Conservation (phyloP, 495 filamentous ascomycete species). For the Podospora pseudocomata region DNA sequence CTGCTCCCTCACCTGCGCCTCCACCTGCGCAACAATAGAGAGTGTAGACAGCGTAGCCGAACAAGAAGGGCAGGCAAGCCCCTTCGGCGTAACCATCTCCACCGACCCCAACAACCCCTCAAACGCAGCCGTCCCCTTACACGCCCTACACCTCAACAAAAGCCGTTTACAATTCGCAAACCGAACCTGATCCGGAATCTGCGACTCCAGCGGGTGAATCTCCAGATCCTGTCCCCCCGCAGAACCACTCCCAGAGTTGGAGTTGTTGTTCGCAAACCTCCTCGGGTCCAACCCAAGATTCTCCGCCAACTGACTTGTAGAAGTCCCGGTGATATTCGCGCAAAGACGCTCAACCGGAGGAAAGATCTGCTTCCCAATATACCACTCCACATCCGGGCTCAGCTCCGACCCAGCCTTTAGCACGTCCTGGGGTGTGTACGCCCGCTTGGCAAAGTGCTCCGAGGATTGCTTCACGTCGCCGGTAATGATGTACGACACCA, state of each 20-base stretch:
- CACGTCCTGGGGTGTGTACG: constrained; percentile 82
- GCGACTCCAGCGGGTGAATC: constrained; percentile 86
- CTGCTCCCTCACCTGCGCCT: constrained; percentile 72
- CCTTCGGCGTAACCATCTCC: constrained; percentile 62
- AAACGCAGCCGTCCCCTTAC: constrained; percentile 67
- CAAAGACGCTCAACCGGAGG: constrained; percentile 97
- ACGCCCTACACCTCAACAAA: constrained; percentile 72
- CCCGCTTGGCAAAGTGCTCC: constrained; percentile 77
- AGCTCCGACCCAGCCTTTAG: constrained; percentile 68
- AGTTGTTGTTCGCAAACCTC: constrained; percentile 62
- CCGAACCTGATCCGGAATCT: constrained; percentile 81
- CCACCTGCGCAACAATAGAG: constrained; percentile 78
- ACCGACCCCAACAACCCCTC: constrained; percentile 62
- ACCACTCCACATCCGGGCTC: constrained; percentile 89
- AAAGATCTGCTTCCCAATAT: constrained; percentile 96
- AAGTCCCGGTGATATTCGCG: constrained; percentile 89
- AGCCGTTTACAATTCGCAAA: constrained; percentile 78
- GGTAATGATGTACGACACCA: constrained; percentile 93
- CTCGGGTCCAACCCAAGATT: constrained; percentile 86
- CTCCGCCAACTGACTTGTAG: constrained; percentile 81
- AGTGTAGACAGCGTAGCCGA: constrained; percentile 61
- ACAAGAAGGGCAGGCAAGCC: constrained; percentile 66
- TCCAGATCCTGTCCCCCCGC: constrained; percentile 53
- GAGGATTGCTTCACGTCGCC: constrained; percentile 68
- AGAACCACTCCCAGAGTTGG: constrained; percentile 6